A percentile compares a stretch with the other conserved stretches of the same genome.
These are phyloP conservation scores for Coemansia sp. DNA, from an alignment of 192 early-diverging fungal genomes.

Conservation along the genomic window DNA sequence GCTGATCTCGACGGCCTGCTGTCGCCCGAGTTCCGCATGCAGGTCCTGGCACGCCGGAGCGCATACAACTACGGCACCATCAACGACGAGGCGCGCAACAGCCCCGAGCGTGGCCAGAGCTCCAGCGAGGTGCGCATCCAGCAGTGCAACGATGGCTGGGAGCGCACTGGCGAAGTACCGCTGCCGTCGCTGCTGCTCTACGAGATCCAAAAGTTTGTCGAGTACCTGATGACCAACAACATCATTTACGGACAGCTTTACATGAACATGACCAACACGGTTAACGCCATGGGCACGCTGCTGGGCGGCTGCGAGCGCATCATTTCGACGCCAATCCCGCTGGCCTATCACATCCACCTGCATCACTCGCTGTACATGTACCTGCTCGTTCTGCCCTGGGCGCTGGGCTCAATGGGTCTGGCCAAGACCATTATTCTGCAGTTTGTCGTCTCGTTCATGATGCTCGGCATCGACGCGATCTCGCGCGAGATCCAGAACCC, in stretches of 20 bases:
- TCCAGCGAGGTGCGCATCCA: conserved; percentile 1
- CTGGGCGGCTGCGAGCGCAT: conserved; percentile 80
- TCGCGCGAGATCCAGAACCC: conserved; percentile 92
- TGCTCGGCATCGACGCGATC: conserved; percentile 83
- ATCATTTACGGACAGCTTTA: conserved; percentile 36
- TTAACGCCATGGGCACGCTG: conserved; percentile 56
- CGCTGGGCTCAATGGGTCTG: conserved; percentile 55
- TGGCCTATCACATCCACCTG: conserved; percentile 86
- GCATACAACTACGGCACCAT: conserved; percentile 36
- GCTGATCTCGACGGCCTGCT: conserved; percentile 65
- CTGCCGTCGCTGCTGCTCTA: conserved; percentile 60
- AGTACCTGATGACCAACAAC: conserved; percentile 49
- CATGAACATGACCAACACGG: conserved; percentile 43
- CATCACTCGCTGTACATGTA: conserved; percentile 76
- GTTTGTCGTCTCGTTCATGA: conserved; percentile 64
- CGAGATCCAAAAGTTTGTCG: conserved; percentile 57
- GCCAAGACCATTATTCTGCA: conserved; percentile 67
- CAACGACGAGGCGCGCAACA: background rate
- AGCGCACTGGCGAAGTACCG: conserved; percentile 20
- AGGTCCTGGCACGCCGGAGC: conserved; percentile 26
- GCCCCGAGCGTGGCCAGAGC: conserved; percentile 9
- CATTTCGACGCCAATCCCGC: conserved; percentile 77
- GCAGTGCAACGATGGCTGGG: conserved; percentile 30
- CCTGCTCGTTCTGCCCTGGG: conserved; percentile 76
- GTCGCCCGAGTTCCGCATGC: conserved; percentile 44